Base-by-base conservation (phyloP, 495 filamentous ascomycete species). In the Daldinia bambusicola region DNA sequence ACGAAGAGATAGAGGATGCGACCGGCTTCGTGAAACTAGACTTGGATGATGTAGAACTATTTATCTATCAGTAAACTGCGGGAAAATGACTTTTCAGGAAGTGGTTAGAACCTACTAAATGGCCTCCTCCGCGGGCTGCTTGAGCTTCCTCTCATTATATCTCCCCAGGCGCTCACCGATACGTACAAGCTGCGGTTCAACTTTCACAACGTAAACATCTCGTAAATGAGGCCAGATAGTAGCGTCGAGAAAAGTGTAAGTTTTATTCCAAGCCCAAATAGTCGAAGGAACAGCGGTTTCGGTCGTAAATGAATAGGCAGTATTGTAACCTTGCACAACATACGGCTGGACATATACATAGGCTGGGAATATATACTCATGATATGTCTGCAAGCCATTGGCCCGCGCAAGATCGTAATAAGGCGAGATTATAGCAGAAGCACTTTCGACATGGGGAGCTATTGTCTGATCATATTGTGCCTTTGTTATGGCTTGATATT, bases 181-280 rank as follows among this genome's bases (percentile, higher is more conserved):
- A 69, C 93, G 91, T 55, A 95, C 88, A 0, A 99, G 85, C 76
- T 99, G 95, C 10, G 96, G 96, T 80, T 98, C 94, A 7, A 99
- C 95, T 70, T 95, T 95, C 75, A 95, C 88, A 36, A 90, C 89
- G 71, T 97, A 98, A 10, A 97, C 80, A 26, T 92, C 86, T 31
- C 90, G 85, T 6, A 98, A 22, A 71, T 89, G 89, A 7, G 94
- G 94, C 91, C 91, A 95, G 12, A 97, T 73, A 2, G 87, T 91
- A 48, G 88, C 84, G 55, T 91, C 88, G 12, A 93, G 81, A 71
- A 97, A 92, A n/a, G 85, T 78, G 53, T 86, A 85, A 1, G 84
- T 85, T 34, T 87, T 88, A 13, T 87, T 85, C 88, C 89, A 93
- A 3, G 88, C 88, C 81, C 86, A 90, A 53, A 86, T 86, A 1